Evolutionary conservation across 495 filamentous ascomycete species (phyloP).

Genomic region (Talaromyces proteolyticus): DNA sequence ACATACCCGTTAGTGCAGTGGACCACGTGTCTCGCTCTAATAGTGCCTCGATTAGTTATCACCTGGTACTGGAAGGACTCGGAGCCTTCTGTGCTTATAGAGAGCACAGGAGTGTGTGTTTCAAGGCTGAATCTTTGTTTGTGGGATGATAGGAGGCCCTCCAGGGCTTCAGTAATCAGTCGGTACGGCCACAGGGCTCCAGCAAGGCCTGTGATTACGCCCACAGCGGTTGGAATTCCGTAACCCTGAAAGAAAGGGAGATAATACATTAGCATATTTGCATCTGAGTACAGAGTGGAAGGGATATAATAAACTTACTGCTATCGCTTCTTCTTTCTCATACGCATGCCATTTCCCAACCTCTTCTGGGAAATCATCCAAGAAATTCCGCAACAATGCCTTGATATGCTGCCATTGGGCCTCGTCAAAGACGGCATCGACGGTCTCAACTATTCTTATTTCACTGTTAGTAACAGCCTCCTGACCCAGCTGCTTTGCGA

Average conservation of each 20-base stretch:
- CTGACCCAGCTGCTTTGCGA: not conserved
- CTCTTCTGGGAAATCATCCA: not conserved
- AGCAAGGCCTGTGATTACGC: conserved; percentile 37
- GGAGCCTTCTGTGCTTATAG: conserved; percentile 9
- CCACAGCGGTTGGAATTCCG: conserved; percentile 34
- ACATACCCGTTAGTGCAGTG: conserved; percentile 80
- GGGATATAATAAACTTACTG: not conserved
- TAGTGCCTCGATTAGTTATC: conserved; percentile 41
- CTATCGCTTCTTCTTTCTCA: not conserved
- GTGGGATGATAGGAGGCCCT: conserved; percentile 39
- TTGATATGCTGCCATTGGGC: not conserved
- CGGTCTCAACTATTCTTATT: not conserved
- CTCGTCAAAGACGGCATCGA: not conserved
- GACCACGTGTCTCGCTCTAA: conserved; percentile 55
- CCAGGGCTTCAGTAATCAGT: conserved; percentile 61
- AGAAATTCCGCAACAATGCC: not conserved
- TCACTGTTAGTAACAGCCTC: not conserved
- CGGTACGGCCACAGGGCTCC: conserved; percentile 74
- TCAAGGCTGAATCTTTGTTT: conserved; percentile 58
- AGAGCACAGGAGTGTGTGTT: conserved; percentile 61
- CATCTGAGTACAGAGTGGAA: not conserved
- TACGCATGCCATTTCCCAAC: not conserved
- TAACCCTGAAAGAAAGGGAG: conserved; percentile 16
- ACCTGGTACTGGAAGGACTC: not conserved
- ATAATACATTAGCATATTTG: not conserved